Evolutionary conservation across 768 basidiomycete genomes (phyloP).

Genomic region (Pleurotus tuoliensis): DNA sequence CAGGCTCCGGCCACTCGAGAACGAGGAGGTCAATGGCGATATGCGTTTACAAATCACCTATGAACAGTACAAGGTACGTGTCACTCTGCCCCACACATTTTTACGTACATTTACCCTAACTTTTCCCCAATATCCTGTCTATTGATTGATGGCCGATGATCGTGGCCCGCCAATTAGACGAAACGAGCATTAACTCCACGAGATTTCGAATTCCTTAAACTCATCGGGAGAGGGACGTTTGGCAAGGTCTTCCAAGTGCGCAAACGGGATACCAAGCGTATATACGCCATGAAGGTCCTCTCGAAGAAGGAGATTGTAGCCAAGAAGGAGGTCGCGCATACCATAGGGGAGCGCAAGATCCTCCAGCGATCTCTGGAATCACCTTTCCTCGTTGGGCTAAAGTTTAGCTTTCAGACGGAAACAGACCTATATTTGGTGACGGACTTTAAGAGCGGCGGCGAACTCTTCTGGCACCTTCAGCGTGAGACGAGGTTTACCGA

Average conservation of each 20-base stretch:
- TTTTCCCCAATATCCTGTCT: constrained; percentile 6
- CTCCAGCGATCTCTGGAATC: constrained; percentile 89
- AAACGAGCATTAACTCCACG: constrained; percentile 87
- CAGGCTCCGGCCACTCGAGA: constrained; percentile 73
- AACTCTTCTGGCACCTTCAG: constrained; percentile 98
- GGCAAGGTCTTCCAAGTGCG: constrained; percentile 99
- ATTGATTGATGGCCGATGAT: constrained; percentile 5
- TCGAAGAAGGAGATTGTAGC: constrained; percentile 99
- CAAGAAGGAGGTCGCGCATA: constrained; percentile 99
- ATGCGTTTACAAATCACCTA: constrained; percentile 94
- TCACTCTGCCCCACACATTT: constrained; percentile 12
- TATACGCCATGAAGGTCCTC: constrained; percentile 99
- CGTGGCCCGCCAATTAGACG: constrained; percentile 41
- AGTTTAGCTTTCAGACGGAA: constrained; percentile 98
- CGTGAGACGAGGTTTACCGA: constrained; percentile 92
- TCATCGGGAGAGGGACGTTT: constrained; percentile 97
- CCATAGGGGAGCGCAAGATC: constrained; percentile 99
- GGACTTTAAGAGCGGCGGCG: constrained; percentile 98
- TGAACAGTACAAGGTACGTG: constrained; percentile 80
- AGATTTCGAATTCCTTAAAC: constrained; percentile 98
- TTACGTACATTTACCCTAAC: constrained; percentile 3
- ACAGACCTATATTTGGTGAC: constrained; percentile 94
- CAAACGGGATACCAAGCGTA: constrained; percentile 95
- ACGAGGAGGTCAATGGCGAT: constrained; percentile 86
- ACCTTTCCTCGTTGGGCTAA: constrained; percentile 96